These are phyloP conservation scores for Dinochytrium kinnereticum DNA, from an alignment of 371 early-diverging fungal species.

Conservation along the genomic window DNA sequence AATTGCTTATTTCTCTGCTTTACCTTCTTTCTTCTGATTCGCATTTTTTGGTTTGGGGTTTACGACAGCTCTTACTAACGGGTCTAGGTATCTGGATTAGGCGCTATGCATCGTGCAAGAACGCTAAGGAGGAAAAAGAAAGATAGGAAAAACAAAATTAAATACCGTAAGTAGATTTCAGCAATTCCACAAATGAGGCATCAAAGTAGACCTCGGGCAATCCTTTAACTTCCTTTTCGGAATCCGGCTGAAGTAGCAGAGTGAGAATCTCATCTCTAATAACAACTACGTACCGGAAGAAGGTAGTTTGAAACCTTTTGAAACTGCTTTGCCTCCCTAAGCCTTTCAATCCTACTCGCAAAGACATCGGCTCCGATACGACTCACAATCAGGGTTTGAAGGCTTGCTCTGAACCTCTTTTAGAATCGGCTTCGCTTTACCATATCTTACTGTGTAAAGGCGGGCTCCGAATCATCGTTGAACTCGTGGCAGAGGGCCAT, in stretches of 20 bases:
- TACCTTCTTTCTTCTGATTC: constrained; percentile 18
- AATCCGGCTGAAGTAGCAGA: no score
- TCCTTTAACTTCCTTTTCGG: constrained; percentile 45
- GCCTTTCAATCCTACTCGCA: constrained; percentile 76
- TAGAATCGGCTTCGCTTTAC: constrained; percentile 11
- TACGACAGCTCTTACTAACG: constrained; percentile 29
- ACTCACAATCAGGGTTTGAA: constrained; percentile 82
- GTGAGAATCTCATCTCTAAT: no score
- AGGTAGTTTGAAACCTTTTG: constrained; percentile 69
- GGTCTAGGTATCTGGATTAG: constrained; percentile 18
- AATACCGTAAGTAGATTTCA: constrained; percentile 77
- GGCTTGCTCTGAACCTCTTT: constrained; percentile 55
- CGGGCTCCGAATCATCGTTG: constrained; percentile 78
- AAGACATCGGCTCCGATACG: constrained; percentile 87
- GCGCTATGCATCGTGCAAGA: no score
- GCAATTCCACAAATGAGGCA: constrained; percentile 79
- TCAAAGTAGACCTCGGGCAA: constrained; percentile 73
- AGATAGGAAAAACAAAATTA: neutral
- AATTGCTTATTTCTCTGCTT: neutral
- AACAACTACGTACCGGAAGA: constrained; percentile 60
- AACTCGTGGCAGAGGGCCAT: constrained; percentile 86
- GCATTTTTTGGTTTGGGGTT: constrained; percentile 28
- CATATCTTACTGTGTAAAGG: constrained; percentile 62
- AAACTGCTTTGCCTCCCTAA: constrained; percentile 82
- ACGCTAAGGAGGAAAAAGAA: no score